A percentile compares a stretch with the other conserved stretches of the same genome.
Evolutionary conservation across 441 rosid species (phyloP).

Genomic region (Jatropha multifida): DNA sequence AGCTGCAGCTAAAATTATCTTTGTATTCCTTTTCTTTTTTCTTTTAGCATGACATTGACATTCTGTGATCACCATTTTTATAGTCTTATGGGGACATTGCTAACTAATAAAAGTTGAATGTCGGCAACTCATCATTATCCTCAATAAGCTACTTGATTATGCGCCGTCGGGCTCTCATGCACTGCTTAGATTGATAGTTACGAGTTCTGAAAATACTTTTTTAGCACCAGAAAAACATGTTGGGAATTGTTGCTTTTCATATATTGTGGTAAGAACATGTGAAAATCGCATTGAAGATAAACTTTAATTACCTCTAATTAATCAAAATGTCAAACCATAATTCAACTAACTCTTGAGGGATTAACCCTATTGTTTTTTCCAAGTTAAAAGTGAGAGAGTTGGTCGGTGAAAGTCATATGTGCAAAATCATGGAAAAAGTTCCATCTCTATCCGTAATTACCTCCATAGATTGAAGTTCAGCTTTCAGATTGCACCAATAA

Average conservation of each 20-base stretch:
- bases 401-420: constrained; percentile 5
- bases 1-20: constrained; percentile 9
- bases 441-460: constrained; percentile 1
- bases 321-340: no score
- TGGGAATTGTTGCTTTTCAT: background rate
- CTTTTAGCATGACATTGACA: constrained; percentile 26
- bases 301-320: no score
- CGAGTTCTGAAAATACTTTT: background rate
- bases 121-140: constrained; percentile 35
- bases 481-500: background rate
- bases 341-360: no score
- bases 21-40: background rate
- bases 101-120: constrained; percentile 31
- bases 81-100: constrained; percentile 22
- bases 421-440: constrained; percentile 4
- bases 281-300: no score
- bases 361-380: background rate
- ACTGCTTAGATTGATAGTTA: background rate
- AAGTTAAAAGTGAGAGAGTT: background rate
- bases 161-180: background rate
- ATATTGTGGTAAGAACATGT: no score
- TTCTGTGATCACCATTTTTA: constrained; percentile 23
- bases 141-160: background rate
- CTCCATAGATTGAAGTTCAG: background rate
- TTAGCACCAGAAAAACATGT: constrained; percentile 5